phyloP scores from a whole-genome alignment of 2,329 filamentous ascomycete genomes.

The Nemania serpens region DNA sequence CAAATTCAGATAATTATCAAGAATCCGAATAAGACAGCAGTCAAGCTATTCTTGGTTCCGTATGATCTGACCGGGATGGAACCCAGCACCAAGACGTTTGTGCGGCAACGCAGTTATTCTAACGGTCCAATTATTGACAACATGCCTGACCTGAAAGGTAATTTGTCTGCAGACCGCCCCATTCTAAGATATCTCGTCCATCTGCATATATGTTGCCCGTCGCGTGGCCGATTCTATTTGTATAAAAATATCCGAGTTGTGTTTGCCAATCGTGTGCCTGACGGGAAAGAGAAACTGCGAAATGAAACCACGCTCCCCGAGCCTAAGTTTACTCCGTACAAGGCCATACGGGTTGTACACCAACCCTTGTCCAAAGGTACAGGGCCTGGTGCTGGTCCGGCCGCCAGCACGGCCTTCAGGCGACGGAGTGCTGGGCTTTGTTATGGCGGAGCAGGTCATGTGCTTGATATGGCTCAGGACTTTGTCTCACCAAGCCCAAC shows the following conservation, averaged over 20 bases:
- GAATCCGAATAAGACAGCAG: constrained; percentile 97
- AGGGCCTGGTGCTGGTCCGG: constrained; percentile 54
- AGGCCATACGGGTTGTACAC: constrained; percentile 63
- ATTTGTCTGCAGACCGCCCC: constrained; percentile 57
- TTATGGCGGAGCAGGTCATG: constrained; percentile 40
- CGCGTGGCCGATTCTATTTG: constrained; percentile 82
- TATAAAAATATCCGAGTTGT: constrained; percentile 93
- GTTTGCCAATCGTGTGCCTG: constrained; percentile 94
- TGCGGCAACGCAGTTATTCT: constrained; percentile 92
- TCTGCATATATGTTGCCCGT: constrained; percentile 87
- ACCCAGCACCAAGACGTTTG: constrained; percentile 91
- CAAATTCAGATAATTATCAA: constrained; percentile 97
- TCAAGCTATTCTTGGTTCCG: constrained; percentile 92
- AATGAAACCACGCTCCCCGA: constrained; percentile 92
- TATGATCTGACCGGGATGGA: constrained; percentile 95
- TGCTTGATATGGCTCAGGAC: constrained; percentile 46
- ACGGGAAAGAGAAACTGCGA: constrained; percentile 88
- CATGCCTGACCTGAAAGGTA: constrained; percentile 42
- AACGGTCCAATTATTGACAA: constrained; percentile 82
- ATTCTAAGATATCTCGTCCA: constrained; percentile 90
- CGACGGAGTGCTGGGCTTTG: constrained; percentile 61
- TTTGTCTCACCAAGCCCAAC: constrained; percentile 32
- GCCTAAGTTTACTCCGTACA: constrained; percentile 84
- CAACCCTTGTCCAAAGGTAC: constrained; percentile 43
- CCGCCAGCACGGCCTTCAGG: constrained; percentile 63